A percentile compares a stretch with the other conserved stretches of the same genome.
phyloP scores from a whole-genome alignment of 2,329 filamentous ascomycete genomes.

The Arachnopeziza araneosa region DNA sequence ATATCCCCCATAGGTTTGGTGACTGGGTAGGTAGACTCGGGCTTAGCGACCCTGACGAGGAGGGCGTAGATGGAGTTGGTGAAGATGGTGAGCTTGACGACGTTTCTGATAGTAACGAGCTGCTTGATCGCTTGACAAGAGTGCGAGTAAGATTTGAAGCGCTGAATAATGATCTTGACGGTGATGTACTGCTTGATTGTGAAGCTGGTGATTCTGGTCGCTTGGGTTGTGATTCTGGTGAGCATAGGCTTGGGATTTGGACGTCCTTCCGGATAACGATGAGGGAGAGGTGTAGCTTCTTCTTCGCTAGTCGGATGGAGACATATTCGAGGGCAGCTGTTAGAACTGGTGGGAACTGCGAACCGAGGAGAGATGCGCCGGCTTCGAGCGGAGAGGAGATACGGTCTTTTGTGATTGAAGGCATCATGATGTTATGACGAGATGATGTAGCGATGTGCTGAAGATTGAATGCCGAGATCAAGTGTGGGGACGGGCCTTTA shows the following conservation, averaged over 20 bases:
- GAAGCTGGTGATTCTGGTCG: conserved; percentile 7
- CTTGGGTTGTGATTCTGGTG: conserved; percentile 3
- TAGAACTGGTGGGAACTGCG: conserved; percentile 51
- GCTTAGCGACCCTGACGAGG: conserved; percentile 33
- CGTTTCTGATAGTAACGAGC: not conserved
- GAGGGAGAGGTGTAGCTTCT: conserved; percentile 51
- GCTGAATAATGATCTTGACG: conserved; percentile 16
- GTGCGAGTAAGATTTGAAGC: conserved; percentile 7
- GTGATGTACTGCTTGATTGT: conserved; percentile 11
- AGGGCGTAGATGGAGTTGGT: conserved; percentile 20
- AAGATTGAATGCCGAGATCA: not conserved
- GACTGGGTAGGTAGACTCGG: conserved; percentile 22
- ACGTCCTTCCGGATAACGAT: conserved; percentile 52
- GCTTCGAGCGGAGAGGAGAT: conserved; percentile 62
- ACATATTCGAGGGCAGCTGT: conserved; percentile 52
- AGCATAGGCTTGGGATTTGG: conserved; percentile 40
- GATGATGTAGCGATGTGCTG: not conserved
- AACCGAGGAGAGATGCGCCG: conserved; percentile 53
- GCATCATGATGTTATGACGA: conserved; percentile 15
- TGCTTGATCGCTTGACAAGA: conserved; percentile 7
- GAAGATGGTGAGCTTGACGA: conserved; percentile 9
- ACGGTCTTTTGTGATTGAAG: conserved; percentile 39
- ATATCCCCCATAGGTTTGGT: conserved; percentile 42
- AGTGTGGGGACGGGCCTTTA: not conserved
- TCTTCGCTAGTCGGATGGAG: conserved; percentile 49